Conservation (phyloP, 139 green algal genomes). For the Closterium sp. region DNA sequence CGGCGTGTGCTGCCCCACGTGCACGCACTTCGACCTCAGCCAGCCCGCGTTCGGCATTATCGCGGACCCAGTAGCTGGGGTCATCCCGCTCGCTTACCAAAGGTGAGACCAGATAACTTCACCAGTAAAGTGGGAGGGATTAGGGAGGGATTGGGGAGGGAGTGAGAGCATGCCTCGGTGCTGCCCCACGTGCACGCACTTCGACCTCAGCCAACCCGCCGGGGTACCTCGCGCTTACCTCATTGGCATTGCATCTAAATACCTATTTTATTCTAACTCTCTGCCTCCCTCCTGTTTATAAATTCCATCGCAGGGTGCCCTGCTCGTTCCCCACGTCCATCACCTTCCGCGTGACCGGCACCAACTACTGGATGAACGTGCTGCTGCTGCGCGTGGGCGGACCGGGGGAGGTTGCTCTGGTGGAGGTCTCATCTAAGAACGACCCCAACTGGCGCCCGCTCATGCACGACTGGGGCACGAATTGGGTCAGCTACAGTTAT, state of each 20-base stretch:
- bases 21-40: conserved; percentile 8
- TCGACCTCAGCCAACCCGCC: conserved; percentile 6
- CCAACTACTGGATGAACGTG: background rate
- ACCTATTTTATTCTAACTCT: too few species aligned
- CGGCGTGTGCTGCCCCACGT: background rate
- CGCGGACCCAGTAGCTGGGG: background rate
- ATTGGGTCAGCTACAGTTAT: background rate
- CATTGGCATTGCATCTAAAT: too few species aligned
- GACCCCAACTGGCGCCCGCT: background rate
- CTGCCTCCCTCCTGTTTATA: too few species aligned
- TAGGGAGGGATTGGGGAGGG: too few species aligned
- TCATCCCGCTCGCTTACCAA: background rate
- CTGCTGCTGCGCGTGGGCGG: background rate
- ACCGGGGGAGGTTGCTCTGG: background rate
- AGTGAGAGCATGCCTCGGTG: too few species aligned
- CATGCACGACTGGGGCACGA: background rate
- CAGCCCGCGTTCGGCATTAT: background rate
- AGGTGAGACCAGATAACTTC: background rate
- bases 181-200: background rate
- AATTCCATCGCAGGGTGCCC: background rate
- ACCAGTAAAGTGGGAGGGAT: too few species aligned
- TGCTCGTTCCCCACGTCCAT: background rate
- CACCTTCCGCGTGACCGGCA: background rate
- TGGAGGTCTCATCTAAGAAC: background rate
- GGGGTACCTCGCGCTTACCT: too few species aligned